phyloP scores from a whole-genome alignment of 352 stramenopile genomes.

The Phytophthora sp. region DNA sequence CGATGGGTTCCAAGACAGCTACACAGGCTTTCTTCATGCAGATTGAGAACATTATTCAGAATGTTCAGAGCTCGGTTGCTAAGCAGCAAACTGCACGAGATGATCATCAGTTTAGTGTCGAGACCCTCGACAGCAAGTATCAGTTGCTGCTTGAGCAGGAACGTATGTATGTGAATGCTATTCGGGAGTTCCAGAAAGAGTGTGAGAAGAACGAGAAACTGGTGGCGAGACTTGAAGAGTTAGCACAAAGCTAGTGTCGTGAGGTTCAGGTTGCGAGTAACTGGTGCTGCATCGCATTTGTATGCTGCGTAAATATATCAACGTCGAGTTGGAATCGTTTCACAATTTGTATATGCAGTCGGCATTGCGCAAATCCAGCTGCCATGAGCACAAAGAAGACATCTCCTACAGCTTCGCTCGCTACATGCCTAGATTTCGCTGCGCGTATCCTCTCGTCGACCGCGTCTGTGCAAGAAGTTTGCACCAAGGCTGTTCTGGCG shows the following conservation, averaged over 20 bases:
- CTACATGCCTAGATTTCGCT: constrained; percentile 56
- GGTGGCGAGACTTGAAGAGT: constrained; percentile 13
- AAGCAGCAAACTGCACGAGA: constrained; percentile 64
- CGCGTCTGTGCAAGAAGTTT: constrained; percentile 30
- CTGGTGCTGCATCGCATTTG: constrained; percentile 9
- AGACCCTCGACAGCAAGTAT: constrained; percentile 79
- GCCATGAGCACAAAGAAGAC: constrained; percentile 40
- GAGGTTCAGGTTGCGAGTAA: background rate
- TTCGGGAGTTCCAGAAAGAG: constrained; percentile 89
- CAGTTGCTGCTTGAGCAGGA: constrained; percentile 81
- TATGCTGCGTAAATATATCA: constrained; percentile 34
- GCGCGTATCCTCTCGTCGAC: constrained; percentile 33
- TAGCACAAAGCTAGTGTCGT: constrained; percentile 3
- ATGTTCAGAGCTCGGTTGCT: constrained; percentile 51
- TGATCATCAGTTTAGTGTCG: constrained; percentile 47
- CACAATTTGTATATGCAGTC: background rate
- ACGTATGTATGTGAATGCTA: constrained; percentile 82
- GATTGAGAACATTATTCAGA: constrained; percentile 71
- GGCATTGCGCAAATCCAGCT: background rate
- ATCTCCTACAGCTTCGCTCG: constrained; percentile 37
- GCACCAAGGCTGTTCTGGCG: constrained; percentile 52
- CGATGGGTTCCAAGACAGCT: constrained; percentile 68
- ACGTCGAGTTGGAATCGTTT: constrained; percentile 5
- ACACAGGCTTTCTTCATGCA: constrained; percentile 82
- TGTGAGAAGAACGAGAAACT: constrained; percentile 89